Conservation (phyloP, 495 filamentous ascomycete species). For the Chaetomidium leptoderma region DNA sequence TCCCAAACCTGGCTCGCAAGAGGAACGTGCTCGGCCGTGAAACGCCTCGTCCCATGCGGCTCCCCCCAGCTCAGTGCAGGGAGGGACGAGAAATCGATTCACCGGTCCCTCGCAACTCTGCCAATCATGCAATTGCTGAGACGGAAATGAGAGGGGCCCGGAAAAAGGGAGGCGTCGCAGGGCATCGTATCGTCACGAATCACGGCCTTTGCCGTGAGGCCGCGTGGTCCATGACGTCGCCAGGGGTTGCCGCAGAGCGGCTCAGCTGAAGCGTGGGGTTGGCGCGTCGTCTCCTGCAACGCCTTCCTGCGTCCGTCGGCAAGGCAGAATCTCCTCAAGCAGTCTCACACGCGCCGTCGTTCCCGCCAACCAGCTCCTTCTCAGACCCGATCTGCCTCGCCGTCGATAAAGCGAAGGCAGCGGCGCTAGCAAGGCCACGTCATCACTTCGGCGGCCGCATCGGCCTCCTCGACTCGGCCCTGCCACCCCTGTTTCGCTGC, state of each 20-base stretch:
- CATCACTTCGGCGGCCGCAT: slow-evolving; percentile 13
- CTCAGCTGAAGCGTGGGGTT: slow-evolving; percentile 10
- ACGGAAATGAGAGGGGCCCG: slow-evolving; percentile 10
- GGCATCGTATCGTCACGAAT: slow-evolving; percentile 7
- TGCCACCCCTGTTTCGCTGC: slow-evolving; percentile 10
- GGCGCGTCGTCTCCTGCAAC: background rate
- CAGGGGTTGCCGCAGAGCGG: background rate
- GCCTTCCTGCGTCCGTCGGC: slow-evolving; percentile 7
- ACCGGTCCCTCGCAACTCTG: slow-evolving; percentile 21
- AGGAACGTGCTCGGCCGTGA: slow-evolving; percentile 14
- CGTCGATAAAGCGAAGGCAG: slow-evolving; percentile 18
- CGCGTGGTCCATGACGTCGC: background rate
- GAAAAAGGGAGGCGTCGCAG: background rate
- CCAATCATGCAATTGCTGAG: slow-evolving; percentile 23
- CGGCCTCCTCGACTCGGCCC: slow-evolving; percentile 14
- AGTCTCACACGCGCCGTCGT: too few species aligned
- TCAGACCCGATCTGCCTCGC: slow-evolving; percentile 17
- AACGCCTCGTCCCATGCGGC: background rate
- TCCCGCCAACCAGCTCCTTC: background rate
- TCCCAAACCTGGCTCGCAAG: slow-evolving; percentile 3
- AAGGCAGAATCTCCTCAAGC: slow-evolving; percentile 19
- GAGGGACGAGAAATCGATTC: slow-evolving; percentile 9
- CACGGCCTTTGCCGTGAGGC: background rate
- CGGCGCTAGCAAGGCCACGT: slow-evolving; percentile 20
- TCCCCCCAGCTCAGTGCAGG: background rate